Evolutionary conservation across 495 filamentous ascomycete species (phyloP), one percentile per base, ranked within the genome.

Genomic region (Penicillium egyptiacum): DNA sequence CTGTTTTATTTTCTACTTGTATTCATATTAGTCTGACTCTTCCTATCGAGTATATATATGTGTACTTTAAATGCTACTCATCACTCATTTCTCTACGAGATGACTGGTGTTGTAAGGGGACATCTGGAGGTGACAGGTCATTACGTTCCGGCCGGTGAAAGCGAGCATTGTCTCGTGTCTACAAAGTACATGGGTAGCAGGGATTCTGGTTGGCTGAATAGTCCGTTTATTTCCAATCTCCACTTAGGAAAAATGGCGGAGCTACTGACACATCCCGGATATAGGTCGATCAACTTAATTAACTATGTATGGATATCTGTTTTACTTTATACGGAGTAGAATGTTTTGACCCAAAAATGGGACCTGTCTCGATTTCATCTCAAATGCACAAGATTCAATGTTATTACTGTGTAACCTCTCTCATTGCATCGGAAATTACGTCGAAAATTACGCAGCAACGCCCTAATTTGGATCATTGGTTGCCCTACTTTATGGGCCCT

Each of bases 101-200:
- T 28, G 26, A 28, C 28, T 20, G 47, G n/a, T n/a, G n/a, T n/a
- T 50, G 47, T 22, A 35, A 39, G 20, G 25, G 16, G n/a, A n/a
- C n/a, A n/a, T n/a, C n/a, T n/a, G n/a, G 7, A 53, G 23, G 17
- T 64, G 64, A 67, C 64, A 67, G 61, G 58, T 64, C 63, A 56
- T 50, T 46, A 43, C 42, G n/a, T 44, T 55, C 57, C 43, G 30
- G 30, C 48, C 25, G 30, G 33, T 52, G 39, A 28, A 43, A 31
- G n/a, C n/a, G n/a, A 56, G 50, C 53, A 56, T 7, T 26, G 25
- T 26, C 25, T 28, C 7, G 7, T 16, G 61, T 19, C 64, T 58
- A 61, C 39, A 28, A 51, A 20, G 50, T 49, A 30, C 46, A 8
- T 28, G 8, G 7, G 8, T 28, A 28, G 16, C 35, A 37, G 33